phyloP scores from a whole-genome alignment of 345 rosid genomes.

The Rhodamnia rubescens region DNA sequence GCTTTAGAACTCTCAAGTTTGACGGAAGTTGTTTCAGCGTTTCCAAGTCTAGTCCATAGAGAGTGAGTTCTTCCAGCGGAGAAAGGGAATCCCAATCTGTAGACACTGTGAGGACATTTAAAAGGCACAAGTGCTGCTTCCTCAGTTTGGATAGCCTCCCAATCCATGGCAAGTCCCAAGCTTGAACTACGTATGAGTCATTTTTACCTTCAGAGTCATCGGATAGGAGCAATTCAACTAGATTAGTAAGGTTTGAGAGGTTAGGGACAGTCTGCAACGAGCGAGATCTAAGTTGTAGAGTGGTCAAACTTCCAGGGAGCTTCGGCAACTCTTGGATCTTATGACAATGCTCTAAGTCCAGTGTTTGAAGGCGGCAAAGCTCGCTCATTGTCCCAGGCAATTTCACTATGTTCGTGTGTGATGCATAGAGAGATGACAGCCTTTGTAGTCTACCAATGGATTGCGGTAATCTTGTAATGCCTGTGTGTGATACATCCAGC shows the following conservation, averaged over 20 bases:
- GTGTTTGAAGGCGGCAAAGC: not conserved
- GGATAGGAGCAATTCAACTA: not conserved
- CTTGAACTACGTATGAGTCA: rapidly evolving
- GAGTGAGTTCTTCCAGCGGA: not conserved
- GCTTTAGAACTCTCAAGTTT: not conserved
- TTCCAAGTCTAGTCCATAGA: rapidly evolving
- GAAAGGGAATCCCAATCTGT: not conserved
- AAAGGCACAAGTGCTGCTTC: rapidly evolving
- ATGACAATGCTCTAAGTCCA: not conserved
- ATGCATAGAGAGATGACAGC: no score
- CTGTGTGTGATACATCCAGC: no score
- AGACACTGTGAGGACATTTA: rapidly evolving
- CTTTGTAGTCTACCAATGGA: not conserved
- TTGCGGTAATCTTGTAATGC: no score
- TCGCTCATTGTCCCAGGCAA: not conserved
- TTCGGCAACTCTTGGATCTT: not conserved
- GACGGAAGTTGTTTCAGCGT: not conserved
- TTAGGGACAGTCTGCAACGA: not conserved
- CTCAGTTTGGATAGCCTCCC: not conserved
- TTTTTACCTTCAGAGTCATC: rapidly evolving
- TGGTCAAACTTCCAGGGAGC: not conserved
- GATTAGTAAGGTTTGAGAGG: not conserved
- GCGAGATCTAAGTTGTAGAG: rapidly evolving
- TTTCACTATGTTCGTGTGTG: no score
- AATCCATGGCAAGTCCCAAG: not conserved